Percentiles rank a stretch among this genome's conserved stretches.
phyloP scores from a whole-genome alignment of 495 filamentous ascomycete genomes.

The Hypoxylon intermedium region DNA sequence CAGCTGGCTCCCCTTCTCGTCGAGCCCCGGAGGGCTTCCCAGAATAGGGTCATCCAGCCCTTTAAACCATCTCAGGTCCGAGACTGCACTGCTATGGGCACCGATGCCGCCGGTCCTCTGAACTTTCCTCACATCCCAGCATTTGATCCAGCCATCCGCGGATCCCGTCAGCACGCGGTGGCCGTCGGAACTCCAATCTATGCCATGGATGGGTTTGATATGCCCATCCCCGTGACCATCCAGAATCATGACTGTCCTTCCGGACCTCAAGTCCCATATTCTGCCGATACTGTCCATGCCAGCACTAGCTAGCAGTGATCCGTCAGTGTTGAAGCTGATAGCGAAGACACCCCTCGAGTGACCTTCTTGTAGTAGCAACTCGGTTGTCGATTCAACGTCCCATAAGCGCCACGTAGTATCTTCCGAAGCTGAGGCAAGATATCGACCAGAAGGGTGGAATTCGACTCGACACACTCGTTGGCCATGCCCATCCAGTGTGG shows the following conservation, averaged over 20 bases:
- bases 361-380: slow-evolving; percentile 90
- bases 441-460: slow-evolving; percentile 90
- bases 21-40: slow-evolving; percentile 64
- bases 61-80: slow-evolving; percentile 93
- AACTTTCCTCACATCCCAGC: slow-evolving; percentile 95
- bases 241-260: slow-evolving; percentile 93
- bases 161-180: slow-evolving; percentile 87
- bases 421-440: slow-evolving; percentile 90
- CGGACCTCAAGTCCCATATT: slow-evolving; percentile 95
- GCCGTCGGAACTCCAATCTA: slow-evolving; percentile 92
- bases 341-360: slow-evolving; percentile 92
- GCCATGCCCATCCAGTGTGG: slow-evolving; percentile 84
- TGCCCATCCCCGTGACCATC: slow-evolving; percentile 84
- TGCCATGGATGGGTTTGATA: slow-evolving; percentile 87
- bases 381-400: slow-evolving; percentile 85
- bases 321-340: slow-evolving; percentile 86
- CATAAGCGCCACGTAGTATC: slow-evolving; percentile 98
- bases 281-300: slow-evolving; percentile 93
- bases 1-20: slow-evolving; percentile 66
- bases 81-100: slow-evolving; percentile 89
- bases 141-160: slow-evolving; percentile 95
- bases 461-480: slow-evolving; percentile 89
- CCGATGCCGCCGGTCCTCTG: slow-evolving; percentile 82
- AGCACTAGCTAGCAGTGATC: slow-evolving; percentile 85
- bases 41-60: slow-evolving; percentile 69